Evolutionary conservation across 345 rosid genomes (phyloP).

Genomic region (Gossypium stocksii): DNA sequence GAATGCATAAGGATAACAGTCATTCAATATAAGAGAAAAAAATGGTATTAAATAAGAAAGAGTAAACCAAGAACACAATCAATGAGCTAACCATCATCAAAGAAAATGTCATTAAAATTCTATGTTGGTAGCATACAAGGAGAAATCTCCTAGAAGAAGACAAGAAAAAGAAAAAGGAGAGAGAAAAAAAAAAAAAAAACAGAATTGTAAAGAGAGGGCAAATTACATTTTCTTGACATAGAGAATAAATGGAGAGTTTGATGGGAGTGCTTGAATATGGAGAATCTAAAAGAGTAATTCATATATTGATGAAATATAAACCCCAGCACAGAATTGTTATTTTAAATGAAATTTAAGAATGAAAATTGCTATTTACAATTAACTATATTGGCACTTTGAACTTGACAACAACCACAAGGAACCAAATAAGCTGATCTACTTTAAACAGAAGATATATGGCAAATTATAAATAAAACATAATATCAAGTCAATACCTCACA

Average conservation of each 20-base stretch:
- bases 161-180: not conserved
- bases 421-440: not conserved
- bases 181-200: not conserved
- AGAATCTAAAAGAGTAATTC: not conserved
- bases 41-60: not conserved
- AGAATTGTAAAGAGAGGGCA: not conserved
- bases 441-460: not conserved
- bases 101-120: not conserved
- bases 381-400: not conserved
- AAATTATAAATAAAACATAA: slow-evolving; percentile 3
- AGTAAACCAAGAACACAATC: slow-evolving; percentile 4
- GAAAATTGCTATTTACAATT: not conserved
- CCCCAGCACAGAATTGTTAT: not conserved
- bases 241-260: not conserved
- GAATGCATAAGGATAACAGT: not conserved
- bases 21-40: not conserved
- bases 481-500: slow-evolving; percentile 60
- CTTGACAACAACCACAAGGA: not conserved
- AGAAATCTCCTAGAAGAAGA: not conserved
- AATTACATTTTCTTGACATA: not conserved
- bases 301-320: not conserved
- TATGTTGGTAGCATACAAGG: not conserved
- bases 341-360: not conserved
- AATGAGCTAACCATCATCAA: slow-evolving; percentile 6
- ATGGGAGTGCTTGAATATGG: not conserved